These are phyloP conservation scores for Candida koratica DNA, from an alignment of 805 yeast genomes.

Conservation along the genomic window DNA sequence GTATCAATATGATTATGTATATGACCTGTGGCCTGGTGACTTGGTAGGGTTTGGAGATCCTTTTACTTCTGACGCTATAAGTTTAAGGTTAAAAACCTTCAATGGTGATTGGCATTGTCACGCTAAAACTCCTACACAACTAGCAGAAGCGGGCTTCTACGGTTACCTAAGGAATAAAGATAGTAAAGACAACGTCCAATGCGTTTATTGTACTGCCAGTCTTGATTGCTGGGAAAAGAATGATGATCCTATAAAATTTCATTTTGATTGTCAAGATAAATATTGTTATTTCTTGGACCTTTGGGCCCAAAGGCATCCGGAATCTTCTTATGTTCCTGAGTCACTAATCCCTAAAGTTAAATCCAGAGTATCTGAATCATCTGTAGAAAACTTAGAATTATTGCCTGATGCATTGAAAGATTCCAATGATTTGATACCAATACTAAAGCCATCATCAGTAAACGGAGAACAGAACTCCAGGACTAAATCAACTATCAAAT, in stretches of 20 bases:
- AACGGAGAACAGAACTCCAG: too few relatives aligned
- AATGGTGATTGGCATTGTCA: slow-evolving; percentile 39
- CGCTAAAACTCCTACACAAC: slow-evolving; percentile 35
- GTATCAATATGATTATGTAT: slow-evolving; percentile 5
- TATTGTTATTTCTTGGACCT: slow-evolving; percentile 6
- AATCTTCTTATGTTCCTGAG: not conserved
- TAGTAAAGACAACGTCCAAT: slow-evolving; percentile 33
- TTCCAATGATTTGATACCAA: not conserved
- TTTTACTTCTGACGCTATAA: slow-evolving; percentile 21
- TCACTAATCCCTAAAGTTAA: not conserved
- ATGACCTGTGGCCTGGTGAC: slow-evolving; percentile 1
- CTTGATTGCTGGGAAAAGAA: slow-evolving; percentile 52
- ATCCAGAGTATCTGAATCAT: not conserved
- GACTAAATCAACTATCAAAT: not conserved
- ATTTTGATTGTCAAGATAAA: slow-evolving; percentile 24
- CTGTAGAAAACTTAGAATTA: slow-evolving; percentile 1
- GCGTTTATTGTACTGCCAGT: slow-evolving; percentile 25
- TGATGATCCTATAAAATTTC: slow-evolving; percentile 64
- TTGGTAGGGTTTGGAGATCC: slow-evolving; percentile 33
- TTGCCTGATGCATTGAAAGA: slow-evolving; percentile 3
- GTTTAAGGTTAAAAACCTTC: slow-evolving; percentile 39
- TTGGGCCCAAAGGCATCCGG: slow-evolving; percentile 1
- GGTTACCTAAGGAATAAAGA: slow-evolving; percentile 27
- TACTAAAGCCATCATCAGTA: not conserved
- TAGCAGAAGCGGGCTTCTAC: slow-evolving; percentile 47